Evolutionary conservation across 2,329 filamentous ascomycete genomes (phyloP), one percentile per base, ranked within the genome.

Genomic region (Plectosphaerella sp.): DNA sequence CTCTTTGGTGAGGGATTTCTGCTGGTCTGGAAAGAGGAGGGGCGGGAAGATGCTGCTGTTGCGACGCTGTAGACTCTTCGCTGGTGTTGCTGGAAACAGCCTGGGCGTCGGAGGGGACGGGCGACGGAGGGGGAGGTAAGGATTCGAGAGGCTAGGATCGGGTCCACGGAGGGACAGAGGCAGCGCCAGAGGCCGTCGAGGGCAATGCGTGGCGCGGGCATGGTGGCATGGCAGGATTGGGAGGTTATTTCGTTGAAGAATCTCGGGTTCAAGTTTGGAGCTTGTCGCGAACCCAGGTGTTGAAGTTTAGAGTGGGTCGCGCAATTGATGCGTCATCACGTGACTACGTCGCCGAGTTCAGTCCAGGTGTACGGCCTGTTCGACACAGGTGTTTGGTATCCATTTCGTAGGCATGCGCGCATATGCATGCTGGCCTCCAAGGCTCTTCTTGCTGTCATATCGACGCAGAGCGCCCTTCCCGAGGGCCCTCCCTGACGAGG

Each of bases 161-260:
- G 58, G 59, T 81, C 76, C 52, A 81, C 71, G 9, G 75, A 77
- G 12, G 83, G 83, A 61, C 81, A 86, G 15, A 87, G 69, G 61
- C 79, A 85, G 62, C 79, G 79, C 81, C 83, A 86, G 45, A 88
- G 73, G 54, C 83, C 81, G 64, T 87, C 83, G 36, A 75, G 62
- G 2, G 72, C 64, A 48, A 77, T 59, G 55, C 68, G 69, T 47
- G 66, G 59, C 52, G 64, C 60, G 41, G 65, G 61, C 72, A 75
- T 75, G 56, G 39, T 43, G 16, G 15, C 41, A 16, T 43, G 41
- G 41, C 18, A 20, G 16, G 5, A 18, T 43, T 16, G 16, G 12
- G 37, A 22, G 22, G n/a, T 43, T 4, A 5, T 20, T 18, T n/a
- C n/a, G n/a, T n/a, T 33, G 28, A 12, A 33, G 28, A 33, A 22